These are phyloP conservation scores for Plantago lanceolata DNA, from an alignment of 305 asterid genomes.

Conservation along the genomic window DNA sequence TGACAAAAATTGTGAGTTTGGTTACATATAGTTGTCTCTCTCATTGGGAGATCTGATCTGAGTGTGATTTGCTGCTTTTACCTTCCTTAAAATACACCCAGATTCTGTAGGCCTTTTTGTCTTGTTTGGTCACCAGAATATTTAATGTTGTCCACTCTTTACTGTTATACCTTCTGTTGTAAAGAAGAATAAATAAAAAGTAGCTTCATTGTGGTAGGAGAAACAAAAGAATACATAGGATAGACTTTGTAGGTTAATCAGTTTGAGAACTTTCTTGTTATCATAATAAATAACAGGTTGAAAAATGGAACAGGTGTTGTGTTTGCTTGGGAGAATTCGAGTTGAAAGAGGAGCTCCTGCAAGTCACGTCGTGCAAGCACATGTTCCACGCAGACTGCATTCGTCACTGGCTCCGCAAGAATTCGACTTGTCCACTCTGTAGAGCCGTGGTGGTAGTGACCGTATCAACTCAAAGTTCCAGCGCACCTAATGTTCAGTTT, in stretches of 20 bases:
- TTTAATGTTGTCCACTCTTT: neutral
- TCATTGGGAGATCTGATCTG: neutral
- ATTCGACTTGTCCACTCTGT: slow-evolving; percentile 79
- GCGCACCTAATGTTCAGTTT: neutral
- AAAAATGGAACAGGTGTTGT: slow-evolving; percentile 49
- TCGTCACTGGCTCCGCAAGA: slow-evolving; percentile 64
- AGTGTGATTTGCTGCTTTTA: neutral
- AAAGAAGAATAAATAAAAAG: neutral
- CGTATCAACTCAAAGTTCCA: neutral
- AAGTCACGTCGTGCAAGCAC: slow-evolving; percentile 60
- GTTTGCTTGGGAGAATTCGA: slow-evolving; percentile 80
- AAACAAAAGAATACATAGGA: no score
- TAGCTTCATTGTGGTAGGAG: neutral
- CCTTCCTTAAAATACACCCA: neutral
- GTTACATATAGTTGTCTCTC: neutral
- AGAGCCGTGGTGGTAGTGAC: slow-evolving; percentile 33
- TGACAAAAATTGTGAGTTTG: neutral
- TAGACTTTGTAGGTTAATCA: no score
- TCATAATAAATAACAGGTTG: no score
- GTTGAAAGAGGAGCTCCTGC: slow-evolving; percentile 52
- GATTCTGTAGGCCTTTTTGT: neutral
- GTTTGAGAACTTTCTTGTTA: no score
- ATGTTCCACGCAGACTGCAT: slow-evolving; percentile 61
- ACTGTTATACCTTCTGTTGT: neutral
- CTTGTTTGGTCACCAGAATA: neutral